Evolutionary conservation across 306 rosid species (phyloP).

Genomic region (Quercus engelmannii): DNA sequence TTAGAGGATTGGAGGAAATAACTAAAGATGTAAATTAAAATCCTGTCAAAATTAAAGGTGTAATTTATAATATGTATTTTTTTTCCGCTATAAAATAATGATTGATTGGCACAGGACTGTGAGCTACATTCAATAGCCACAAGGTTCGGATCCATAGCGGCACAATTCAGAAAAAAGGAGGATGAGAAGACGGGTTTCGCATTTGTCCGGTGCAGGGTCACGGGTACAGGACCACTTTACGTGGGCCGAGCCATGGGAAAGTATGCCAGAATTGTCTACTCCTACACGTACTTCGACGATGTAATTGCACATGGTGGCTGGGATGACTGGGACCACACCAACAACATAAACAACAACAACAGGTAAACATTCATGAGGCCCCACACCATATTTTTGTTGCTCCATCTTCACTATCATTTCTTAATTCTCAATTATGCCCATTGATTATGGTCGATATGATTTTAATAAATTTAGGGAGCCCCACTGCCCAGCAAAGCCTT

Average conservation of each 20-base stretch:
- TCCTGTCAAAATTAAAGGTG: no score
- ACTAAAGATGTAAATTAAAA: no score
- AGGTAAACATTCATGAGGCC: background rate
- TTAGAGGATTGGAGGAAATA: no score
- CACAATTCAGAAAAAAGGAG: slow-evolving; percentile 53
- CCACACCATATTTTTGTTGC: background rate
- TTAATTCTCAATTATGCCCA: background rate
- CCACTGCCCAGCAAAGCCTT: background rate
- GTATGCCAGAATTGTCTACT: slow-evolving; percentile 63
- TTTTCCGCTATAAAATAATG: background rate
- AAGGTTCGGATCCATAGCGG: slow-evolving; percentile 79
- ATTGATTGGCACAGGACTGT: slow-evolving; percentile 51
- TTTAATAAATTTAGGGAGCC: background rate
- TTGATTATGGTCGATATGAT: background rate
- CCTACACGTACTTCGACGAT: slow-evolving; percentile 68
- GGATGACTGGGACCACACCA: slow-evolving; percentile 70
- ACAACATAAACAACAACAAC: slow-evolving; percentile 34
- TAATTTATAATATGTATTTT: no score
- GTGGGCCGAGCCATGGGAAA: slow-evolving; percentile 89
- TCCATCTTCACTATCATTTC: background rate
- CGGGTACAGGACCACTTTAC: slow-evolving; percentile 68
- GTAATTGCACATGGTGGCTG: slow-evolving; percentile 75
- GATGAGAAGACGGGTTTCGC: slow-evolving; percentile 78
- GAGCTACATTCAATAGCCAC: slow-evolving; percentile 75
- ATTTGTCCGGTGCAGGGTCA: slow-evolving; percentile 64